These are phyloP conservation scores for Mycena epipterygia DNA, from an alignment of 768 basidiomycete genomes.

Conservation along the genomic window DNA sequence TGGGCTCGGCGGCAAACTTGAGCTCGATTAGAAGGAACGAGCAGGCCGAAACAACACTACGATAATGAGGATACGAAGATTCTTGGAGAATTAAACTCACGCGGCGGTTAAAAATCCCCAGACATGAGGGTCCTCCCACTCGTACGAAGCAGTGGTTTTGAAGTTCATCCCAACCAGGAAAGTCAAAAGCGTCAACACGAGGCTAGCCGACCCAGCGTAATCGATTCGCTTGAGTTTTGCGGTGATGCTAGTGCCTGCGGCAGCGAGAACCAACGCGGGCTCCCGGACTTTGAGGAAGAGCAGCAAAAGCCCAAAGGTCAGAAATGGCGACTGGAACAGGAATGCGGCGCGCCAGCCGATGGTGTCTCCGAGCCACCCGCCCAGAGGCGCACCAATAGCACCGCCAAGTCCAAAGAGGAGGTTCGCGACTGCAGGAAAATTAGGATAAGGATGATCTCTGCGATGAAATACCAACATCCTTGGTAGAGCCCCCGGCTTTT, in stretches of 20 bases:
- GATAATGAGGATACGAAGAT: not conserved
- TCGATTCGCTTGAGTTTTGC: slow-evolving; percentile 71
- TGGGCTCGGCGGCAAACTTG: slow-evolving; percentile 68
- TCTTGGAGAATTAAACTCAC: not conserved
- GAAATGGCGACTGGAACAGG: slow-evolving; percentile 60
- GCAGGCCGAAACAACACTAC: slow-evolving; percentile 55
- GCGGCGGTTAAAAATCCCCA: slow-evolving; percentile 57
- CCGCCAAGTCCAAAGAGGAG: slow-evolving; percentile 72
- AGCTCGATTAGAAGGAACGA: slow-evolving; percentile 73
- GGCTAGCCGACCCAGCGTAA: slow-evolving; percentile 70
- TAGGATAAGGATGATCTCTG: not conserved
- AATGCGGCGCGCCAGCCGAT: slow-evolving; percentile 79
- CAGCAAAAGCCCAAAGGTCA: slow-evolving; percentile 15
- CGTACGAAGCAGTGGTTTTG: slow-evolving; percentile 23
- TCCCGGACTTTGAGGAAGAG: slow-evolving; percentile 33
- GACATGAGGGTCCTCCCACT: slow-evolving; percentile 64
- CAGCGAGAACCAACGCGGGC: slow-evolving; percentile 27
- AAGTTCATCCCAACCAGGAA: slow-evolving; percentile 45
- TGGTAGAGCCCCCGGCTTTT: slow-evolving; percentile 77
- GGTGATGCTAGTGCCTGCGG: slow-evolving; percentile 7
- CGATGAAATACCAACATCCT: slow-evolving; percentile 48
- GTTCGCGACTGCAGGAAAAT: slow-evolving; percentile 26
- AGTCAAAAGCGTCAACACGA: slow-evolving; percentile 62
- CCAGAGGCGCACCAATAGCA: slow-evolving; percentile 68
- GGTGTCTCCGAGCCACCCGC: slow-evolving; percentile 70